Evolutionary conservation across 2,329 filamentous ascomycete genomes (phyloP).

Genomic region (Beauveria sp.): DNA sequence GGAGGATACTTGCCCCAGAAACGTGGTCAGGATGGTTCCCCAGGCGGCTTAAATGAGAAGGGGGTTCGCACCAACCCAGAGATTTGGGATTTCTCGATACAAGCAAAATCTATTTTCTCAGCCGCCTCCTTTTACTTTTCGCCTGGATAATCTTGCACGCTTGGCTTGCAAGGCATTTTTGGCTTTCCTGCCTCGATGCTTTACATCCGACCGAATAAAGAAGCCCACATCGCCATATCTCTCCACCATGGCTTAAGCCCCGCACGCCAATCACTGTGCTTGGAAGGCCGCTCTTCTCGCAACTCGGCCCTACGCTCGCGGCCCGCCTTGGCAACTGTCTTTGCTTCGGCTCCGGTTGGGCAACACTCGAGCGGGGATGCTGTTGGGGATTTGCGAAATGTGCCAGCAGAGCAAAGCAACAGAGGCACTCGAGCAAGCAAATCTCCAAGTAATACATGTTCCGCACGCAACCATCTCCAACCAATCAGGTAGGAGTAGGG

Average conservation of each 20-base stretch:
- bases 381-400: neutral
- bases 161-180: neutral
- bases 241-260: conserved; percentile 6
- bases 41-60: neutral
- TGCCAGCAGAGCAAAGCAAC: neutral
- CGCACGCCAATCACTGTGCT: neutral
- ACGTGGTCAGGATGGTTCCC: neutral
- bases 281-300: neutral
- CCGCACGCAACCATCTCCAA: neutral
- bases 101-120: neutral
- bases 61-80: neutral
- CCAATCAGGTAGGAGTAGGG: neutral
- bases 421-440: neutral
- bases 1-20: conserved; percentile 3
- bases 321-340: neutral
- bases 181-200: neutral
- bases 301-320: neutral
- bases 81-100: neutral
- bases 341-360: neutral
- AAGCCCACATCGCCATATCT: neutral
- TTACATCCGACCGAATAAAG: neutral
- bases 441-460: neutral
- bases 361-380: neutral
- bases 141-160: neutral
- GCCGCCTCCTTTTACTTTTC: neutral